Base-by-base conservation (phyloP, 768 basidiomycete species). In the Hypholoma sublateritium region DNA sequence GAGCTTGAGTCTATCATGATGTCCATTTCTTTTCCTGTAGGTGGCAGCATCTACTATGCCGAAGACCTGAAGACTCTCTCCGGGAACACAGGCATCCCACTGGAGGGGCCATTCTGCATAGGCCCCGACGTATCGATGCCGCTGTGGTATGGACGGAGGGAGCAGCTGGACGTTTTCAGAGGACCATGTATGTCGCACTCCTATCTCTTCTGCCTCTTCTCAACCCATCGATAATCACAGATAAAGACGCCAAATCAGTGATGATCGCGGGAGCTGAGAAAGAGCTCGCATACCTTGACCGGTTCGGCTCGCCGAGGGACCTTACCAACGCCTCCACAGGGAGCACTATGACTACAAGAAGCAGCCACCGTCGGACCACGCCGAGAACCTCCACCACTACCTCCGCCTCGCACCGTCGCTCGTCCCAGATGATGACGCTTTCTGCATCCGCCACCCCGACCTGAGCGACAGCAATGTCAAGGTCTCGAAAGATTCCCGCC, bases 361-460 rank as follows among this genome's bases (percentile, higher is more conserved):
- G 65, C 80, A 78, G 71, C 64, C 70, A 45, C 74, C 74, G 17
- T 71, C 68, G 56, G 70, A 72, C 56, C 80, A 83, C 72, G 70
- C 76, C 69, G 62, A 80, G 67, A 83, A 81, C 66, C 67, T 83
- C 45, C 53, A 76, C 1, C 77, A 72, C 56, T 82, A 82, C 62
- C 78, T 79, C 61, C 69, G 55, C 74, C 74, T 82, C 62, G 70
- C 72, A n/a, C 65, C 80, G 17, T 80, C 73, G 50, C 78, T 83
- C 67, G 44, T 80, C 57, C 72, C 80, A 47, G 74, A 48, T 58
- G 53, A 81, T 67, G 61, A 69, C 0, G 63, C 56, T 67, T 83
- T 83, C 72, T 56, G 74, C 67, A 80, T 83, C 70, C 80, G 80
- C 66, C 80, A 82, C 70, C 79, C 72, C 53, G 80, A 84, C 66